These are phyloP conservation scores for Arthrobotrys musiformis DNA, from an alignment of 2,329 filamentous ascomycete genomes.

Conservation along the genomic window DNA sequence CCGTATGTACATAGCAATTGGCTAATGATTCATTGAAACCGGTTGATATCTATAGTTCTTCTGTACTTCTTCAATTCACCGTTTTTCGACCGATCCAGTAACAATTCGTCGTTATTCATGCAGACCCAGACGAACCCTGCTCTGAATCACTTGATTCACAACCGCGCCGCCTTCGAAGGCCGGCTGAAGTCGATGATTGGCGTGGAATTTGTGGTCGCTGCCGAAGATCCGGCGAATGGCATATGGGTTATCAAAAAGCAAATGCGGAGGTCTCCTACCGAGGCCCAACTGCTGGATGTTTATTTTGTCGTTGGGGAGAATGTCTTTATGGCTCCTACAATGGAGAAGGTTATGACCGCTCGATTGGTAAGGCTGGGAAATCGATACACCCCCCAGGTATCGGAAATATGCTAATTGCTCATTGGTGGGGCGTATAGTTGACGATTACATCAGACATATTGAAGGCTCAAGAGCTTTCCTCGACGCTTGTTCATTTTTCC, in stretches of 20 bases:
- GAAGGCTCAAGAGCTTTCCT: conserved; percentile 60
- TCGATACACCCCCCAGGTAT: neutral
- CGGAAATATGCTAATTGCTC: conserved; percentile 34
- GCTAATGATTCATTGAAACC: neutral
- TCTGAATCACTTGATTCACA: conserved; percentile 71
- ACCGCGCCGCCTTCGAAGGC: conserved; percentile 72
- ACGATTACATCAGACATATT: conserved; percentile 60
- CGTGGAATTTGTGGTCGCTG: conserved; percentile 74
- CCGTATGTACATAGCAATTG: neutral
- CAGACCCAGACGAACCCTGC: conserved; percentile 72
- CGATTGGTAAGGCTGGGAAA: conserved; percentile 66
- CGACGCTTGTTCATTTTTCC: conserved; percentile 63
- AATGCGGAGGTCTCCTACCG: conserved; percentile 65
- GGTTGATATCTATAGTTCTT: conserved; percentile 66
- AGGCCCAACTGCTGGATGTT: conserved; percentile 67
- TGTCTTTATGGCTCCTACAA: conserved; percentile 73
- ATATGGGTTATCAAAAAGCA: conserved; percentile 78
- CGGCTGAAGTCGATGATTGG: conserved; percentile 73
- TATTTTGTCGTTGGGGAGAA: conserved; percentile 75
- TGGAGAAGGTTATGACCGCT: conserved; percentile 71
- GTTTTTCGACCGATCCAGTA: conserved; percentile 75
- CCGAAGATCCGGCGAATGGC: conserved; percentile 72
- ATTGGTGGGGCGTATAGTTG: conserved; percentile 31
- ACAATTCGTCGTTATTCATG: conserved; percentile 72
- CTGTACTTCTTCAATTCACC: conserved; percentile 76